Percentiles rank a stretch among this genome's conserved stretches.
Evolutionary conservation across 495 filamentous ascomycete species (phyloP).

Genomic region (Aspergillus wentii): DNA sequence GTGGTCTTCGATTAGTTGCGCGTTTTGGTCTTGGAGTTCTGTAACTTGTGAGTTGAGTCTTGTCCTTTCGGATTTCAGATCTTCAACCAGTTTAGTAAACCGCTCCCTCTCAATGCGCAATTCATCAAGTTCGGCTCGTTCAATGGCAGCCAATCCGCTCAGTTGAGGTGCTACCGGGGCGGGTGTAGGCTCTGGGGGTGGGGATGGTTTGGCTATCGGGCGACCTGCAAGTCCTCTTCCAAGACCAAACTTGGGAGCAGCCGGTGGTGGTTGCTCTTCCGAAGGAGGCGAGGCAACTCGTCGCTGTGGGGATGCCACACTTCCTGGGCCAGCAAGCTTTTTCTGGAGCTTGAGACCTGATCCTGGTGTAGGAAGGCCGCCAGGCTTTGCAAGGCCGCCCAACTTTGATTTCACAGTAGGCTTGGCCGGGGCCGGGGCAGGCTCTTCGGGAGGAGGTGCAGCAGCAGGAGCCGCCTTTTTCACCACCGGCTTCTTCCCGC

Average conservation of each 20-base stretch:
- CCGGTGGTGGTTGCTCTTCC: constrained; percentile 54
- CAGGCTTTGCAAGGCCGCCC: constrained; percentile 59
- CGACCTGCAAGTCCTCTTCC: constrained; percentile 77
- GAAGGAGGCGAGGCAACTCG: constrained; percentile 45
- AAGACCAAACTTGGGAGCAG: constrained; percentile 62
- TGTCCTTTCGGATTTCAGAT: constrained; percentile 68
- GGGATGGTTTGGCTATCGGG: constrained; percentile 76
- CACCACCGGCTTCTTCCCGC: constrained; percentile 48
- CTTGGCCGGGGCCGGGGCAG: constrained; percentile 47
- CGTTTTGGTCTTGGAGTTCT: constrained; percentile 91
- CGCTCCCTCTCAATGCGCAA: constrained; percentile 78
- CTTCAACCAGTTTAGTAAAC: constrained; percentile 64
- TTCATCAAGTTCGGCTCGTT: constrained; percentile 86
- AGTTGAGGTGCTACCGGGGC: constrained; percentile 44
- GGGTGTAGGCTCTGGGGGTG: constrained; percentile 32
- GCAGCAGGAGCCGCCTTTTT: constrained; percentile 55
- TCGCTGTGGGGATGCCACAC: constrained; percentile 60
- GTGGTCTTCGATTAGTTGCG: constrained; percentile 94
- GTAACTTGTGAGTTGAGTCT: constrained; percentile 73
- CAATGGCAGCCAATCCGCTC: constrained; percentile 62
- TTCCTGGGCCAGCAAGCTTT: constrained; percentile 57
- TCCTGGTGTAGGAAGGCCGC: constrained; percentile 53
- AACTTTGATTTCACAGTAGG: constrained; percentile 56
- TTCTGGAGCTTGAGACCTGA: constrained; percentile 65
- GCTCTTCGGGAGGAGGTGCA: constrained; percentile 52